Conservation (phyloP, 768 basidiomycete species). For the Collybia sordida region DNA sequence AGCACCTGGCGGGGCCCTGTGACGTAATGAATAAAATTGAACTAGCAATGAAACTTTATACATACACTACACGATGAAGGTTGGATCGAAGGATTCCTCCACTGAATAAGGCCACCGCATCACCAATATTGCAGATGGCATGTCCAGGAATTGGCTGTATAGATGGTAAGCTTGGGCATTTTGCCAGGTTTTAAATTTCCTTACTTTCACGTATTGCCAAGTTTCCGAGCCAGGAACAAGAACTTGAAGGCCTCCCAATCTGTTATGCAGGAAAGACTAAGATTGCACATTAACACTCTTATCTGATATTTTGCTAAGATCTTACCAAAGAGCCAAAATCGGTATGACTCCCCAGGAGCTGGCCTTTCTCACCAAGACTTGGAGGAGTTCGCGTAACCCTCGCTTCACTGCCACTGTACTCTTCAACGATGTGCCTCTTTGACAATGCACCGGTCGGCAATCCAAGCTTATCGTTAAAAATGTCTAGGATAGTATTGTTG, state of each 20-base stretch:
- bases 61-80: conserved; percentile 18
- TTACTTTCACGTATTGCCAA: conserved; percentile 72
- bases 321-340: conserved; percentile 72
- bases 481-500: conserved; percentile 48
- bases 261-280: conserved; percentile 69
- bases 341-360: conserved; percentile 65
- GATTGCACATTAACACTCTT: conserved; percentile 29
- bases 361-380: conserved; percentile 29
- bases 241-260: conserved; percentile 69
- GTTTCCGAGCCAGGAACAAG: conserved; percentile 56
- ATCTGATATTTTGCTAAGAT: neutral
- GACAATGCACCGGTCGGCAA: conserved; percentile 49
- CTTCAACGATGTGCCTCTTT: conserved; percentile 40
- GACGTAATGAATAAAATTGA: neutral
- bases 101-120: conserved; percentile 13
- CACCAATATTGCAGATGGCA: conserved; percentile 54
- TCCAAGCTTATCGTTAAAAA: conserved; percentile 58
- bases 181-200: conserved; percentile 9
- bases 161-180: neutral
- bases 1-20: conserved; percentile 56
- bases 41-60: neutral
- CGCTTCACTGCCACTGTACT: conserved; percentile 57
- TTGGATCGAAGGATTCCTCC: conserved; percentile 21
- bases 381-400: conserved; percentile 53
- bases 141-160: conserved; percentile 48